Evolutionary conservation across 106 monocot genomes (phyloP), one percentile per base, ranked within the genome.

Genomic region (Vanilla planifolia): DNA sequence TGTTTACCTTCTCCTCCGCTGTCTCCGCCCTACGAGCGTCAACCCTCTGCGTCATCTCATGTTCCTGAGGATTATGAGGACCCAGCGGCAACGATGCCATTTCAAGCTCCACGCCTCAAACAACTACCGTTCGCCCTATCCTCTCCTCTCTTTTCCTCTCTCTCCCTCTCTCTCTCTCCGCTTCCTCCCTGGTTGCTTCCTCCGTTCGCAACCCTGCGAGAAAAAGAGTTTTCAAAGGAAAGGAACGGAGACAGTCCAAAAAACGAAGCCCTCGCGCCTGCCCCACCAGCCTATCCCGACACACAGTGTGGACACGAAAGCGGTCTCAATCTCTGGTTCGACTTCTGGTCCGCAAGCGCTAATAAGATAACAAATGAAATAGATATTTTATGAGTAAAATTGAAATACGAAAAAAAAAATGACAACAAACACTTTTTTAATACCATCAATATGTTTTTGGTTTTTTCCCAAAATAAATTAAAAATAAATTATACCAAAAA

Each of bases 61-160:
- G 33, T 48, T 56, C 72, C 58, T 63, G 34, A 32, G 64, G 25
- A 15, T 11, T 44, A 15, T 53, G 52, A 42, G 40, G 21, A n/a
- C n/a, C n/a, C n/a, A n/a, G n/a, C 56, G 64, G 59, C 46, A 64
- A 16, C 45, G 63, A 64, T n/a, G 64, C 71, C 56, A 65, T 59
- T 43, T 37, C 60, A 33, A 66, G 60, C 53, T 2, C 20, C 58
- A 6, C 58, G n/a, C n/a, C n/a, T n/a, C n/a, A n/a, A n/a, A n/a
- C n/a, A n/a, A n/a, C n/a, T n/a, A n/a, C n/a, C n/a, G n/a, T n/a
- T n/a, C n/a, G n/a, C n/a, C n/a, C n/a, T n/a, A n/a, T n/a, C 19
- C 1, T 11, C 50, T 10, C 0, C 7, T 10, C 25, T 25, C 48
- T 50, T 25, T 50, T 26, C 22, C 64, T 20, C 15, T 17, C 47